Evolutionary conservation across 495 filamentous ascomycete species (phyloP), one percentile per base, ranked within the genome.

Genomic region (Penicillium waksmanii): DNA sequence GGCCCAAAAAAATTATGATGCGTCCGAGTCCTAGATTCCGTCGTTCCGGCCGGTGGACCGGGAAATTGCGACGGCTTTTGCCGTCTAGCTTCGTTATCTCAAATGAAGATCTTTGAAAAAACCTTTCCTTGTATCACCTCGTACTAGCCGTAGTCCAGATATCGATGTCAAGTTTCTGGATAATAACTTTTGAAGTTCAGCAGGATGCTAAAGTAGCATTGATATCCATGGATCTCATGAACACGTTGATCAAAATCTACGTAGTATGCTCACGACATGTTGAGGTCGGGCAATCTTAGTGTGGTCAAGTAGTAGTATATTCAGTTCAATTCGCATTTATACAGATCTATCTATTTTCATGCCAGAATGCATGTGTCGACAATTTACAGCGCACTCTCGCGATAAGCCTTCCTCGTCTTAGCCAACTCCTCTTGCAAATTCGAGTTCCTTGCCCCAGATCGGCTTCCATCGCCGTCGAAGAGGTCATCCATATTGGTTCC

Each of bases 391-490:
- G 57, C 61, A 48, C 69, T 67, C 31, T 27, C 51, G 6, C 73
- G 63, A 9, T 19, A 49, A 12, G 60, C 70, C 56, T 72, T 75
- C 48, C 51, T 70, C 11, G 62, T 66, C 66, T 71, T 77, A 7
- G 73, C 77, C 67, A 80, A 64, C 64, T 81, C 80, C 9, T 76
- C 73, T 51, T 66, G 69, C 52, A 79, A 51, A 27, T 62, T 60
- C 58, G 74, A 57, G 27, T 68, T 63, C 49, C 71, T 76, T 47
- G 51, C 60, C 5, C 64, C 65, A 42, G 60, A 64, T 57, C 68
- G 57, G 61, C 67, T 75, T 54, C 77, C 74, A 74, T 96, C 93
- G 52, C 75, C 82, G 31, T 79, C 69, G 55, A 73, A 77, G 19
- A 74, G 44, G 23, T 57, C 63, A 31, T 58, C 67, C 46, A 27